Base-by-base conservation (phyloP, 805 yeast genomes). In the Lipomyces sp. region DNA sequence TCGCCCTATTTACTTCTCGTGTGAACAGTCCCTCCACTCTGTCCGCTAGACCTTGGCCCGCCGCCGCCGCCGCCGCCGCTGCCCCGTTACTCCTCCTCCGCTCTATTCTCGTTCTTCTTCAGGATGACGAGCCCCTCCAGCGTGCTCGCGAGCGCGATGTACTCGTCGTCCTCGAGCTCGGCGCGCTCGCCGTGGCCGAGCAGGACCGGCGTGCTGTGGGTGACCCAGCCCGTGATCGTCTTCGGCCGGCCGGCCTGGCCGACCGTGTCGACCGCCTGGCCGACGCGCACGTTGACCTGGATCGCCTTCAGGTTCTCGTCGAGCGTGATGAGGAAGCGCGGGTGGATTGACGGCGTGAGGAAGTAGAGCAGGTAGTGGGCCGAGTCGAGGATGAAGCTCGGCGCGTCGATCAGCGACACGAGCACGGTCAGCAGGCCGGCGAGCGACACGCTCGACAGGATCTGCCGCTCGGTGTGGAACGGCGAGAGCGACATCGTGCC, bases 241-340 rank as follows among this genome's bases (percentile, higher is more conserved):
- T 93, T 93, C 43, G 98, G 99, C 62, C 87, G 88, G 73, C 99
- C 99, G 0, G 98, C 99, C 69, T 91, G 98, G 31, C 98, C 99
- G 56, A 93, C 98, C 35, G 90, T 88, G 67, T 93, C 98, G 26
- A 93, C 98, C 5, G 98, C 98, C 72, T 91, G 97, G 57, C 99
- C 99, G 28, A 93, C 98, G 66, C 99, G 80, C 8, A 93, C 98
- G 60, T 88, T 91, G 8, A 93, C 98, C 74, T 91, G 91, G 56
- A 93, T 72, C 33, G 96, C 96, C 61, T 89, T 81, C 68, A 91
- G 79, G 26, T 84, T 81, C 67, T 90, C 96, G 68, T 91, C 95
- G 40, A 93, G 86, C 0, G 99, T 91, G 33, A 93, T 77, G 59
- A 93, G 79, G 83, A 86, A 88, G 63, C 96, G 82, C 48, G 99